These are phyloP conservation scores for Pseudogymnoascus sp. DNA, from an alignment of 2,329 filamentous ascomycete genomes.

Conservation along the genomic window DNA sequence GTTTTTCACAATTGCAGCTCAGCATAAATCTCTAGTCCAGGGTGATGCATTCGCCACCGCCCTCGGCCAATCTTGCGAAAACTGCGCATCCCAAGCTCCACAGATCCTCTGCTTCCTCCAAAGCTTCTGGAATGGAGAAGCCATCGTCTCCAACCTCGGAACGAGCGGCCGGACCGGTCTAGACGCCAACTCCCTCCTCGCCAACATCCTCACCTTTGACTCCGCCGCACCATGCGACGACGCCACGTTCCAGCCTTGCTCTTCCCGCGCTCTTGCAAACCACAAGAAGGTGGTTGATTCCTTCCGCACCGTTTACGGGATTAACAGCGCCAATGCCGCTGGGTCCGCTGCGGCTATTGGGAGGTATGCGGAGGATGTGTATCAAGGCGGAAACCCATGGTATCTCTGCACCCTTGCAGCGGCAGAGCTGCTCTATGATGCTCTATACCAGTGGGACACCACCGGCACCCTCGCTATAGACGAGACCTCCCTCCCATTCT, in stretches of 20 bases:
- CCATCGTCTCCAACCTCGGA: conserved; percentile 65
- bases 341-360: conserved; percentile 58
- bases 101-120: conserved; percentile 69
- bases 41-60: conserved; percentile 60
- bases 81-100: conserved; percentile 57
- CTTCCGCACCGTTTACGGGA: conserved; percentile 62
- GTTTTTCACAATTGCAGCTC: conserved; percentile 69
- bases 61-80: conserved; percentile 54
- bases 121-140: conserved; percentile 62
- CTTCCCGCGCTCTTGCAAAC: conserved; percentile 56
- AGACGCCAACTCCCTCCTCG: conserved; percentile 65
- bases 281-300: conserved; percentile 71
- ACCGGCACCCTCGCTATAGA: conserved; percentile 59
- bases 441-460: conserved; percentile 64
- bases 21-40: conserved; percentile 63
- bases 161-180: conserved; percentile 55
- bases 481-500: conserved; percentile 62
- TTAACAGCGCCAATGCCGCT: conserved; percentile 60
- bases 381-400: conserved; percentile 78
- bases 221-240: conserved; percentile 60
- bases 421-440: conserved; percentile 74
- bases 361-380: conserved; percentile 65
- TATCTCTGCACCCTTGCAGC: conserved; percentile 67
- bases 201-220: conserved; percentile 64
- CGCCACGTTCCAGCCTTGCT: conserved; percentile 64